Base-by-base conservation (phyloP, 805 yeast genomes). In the Candida lessepsii region DNA sequence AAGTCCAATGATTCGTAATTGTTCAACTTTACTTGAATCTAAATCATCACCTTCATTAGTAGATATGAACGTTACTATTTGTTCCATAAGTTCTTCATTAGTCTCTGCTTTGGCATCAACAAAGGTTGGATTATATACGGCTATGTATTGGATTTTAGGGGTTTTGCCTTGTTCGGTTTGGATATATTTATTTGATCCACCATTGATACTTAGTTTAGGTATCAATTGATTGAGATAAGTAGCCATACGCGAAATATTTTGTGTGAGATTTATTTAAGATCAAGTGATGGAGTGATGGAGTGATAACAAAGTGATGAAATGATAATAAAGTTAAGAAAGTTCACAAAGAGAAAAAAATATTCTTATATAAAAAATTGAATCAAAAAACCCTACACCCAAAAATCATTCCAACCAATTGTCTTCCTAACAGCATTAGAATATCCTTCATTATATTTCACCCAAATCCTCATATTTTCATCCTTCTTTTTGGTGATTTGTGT, bases 381-480 rank as follows among this genome's bases (percentile, higher is more conserved):
- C n/a, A n/a, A n/a, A n/a, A n/a, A n/a, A n/a, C n/a, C n/a, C n/a
- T n/a, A n/a, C n/a, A n/a, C 15, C 82, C 86, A 86, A 17, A 89
- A 59, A 40, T 76, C 82, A 6, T 65, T 58, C 96, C 96, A 90
- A 15, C 81, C 76, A 17, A 89, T 78, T 39, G 82, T 85, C 53
- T 86, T 87, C 24, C 95, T 65, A 2, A 89, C 97, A 0, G 97
- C 97, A 58, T 87, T 84, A 4, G 95, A 85, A 54, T 83, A 89
- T 0, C 97, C 97, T 61, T 89, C 96, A 47, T 84, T 85, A 56
- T 82, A 88, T 54, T 84, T 87, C n/a, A 89, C 86, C 96, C 96
- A 89, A 24, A 68, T 68, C 37, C 73, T 52, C 7, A 59, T 43
- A 16, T 33, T 80, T 71, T 51, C 78, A 60, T 54, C 29, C 46